phyloP scores from a whole-genome alignment of 768 basidiomycete genomes.

The Suillus subluteus region DNA sequence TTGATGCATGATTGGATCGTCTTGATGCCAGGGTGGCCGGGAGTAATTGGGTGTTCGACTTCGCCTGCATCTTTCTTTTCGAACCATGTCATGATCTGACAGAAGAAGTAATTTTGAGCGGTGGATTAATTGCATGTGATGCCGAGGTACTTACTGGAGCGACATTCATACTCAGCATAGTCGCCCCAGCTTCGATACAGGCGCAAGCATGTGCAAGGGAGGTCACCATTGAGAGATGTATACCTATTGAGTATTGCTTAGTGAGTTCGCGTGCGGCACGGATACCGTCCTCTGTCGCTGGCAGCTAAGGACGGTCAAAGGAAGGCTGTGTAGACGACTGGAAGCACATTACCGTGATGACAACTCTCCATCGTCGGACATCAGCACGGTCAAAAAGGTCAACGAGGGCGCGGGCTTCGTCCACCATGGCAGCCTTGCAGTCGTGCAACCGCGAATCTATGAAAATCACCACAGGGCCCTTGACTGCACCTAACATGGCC shows the following conservation, averaged over 20 bases:
- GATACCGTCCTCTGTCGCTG: slow-evolving; percentile 60
- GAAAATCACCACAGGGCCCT: slow-evolving; percentile 53
- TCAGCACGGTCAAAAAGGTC: slow-evolving; percentile 45
- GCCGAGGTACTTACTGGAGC: slow-evolving; percentile 44
- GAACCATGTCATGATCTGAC: slow-evolving; percentile 46
- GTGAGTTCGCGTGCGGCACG: slow-evolving; percentile 47
- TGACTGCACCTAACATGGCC: slow-evolving; percentile 45
- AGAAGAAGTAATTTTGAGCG: slow-evolving; percentile 1
- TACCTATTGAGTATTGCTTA: slow-evolving; percentile 43
- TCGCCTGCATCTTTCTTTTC: slow-evolving; percentile 37
- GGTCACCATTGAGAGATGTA: slow-evolving; percentile 57
- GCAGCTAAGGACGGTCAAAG: slow-evolving; percentile 43
- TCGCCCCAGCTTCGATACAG: slow-evolving; percentile 56
- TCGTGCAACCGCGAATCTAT: slow-evolving; percentile 52
- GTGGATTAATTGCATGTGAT: neutral
- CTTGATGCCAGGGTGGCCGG: slow-evolving; percentile 48
- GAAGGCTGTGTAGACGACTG: neutral
- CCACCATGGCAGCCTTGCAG: slow-evolving; percentile 42
- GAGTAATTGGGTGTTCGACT: slow-evolving; percentile 9
- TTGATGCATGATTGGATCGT: slow-evolving; percentile 47
- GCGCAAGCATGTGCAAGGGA: slow-evolving; percentile 56
- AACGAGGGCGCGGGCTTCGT: slow-evolving; percentile 45
- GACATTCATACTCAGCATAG: slow-evolving; percentile 53
- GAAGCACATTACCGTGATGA: slow-evolving; percentile 46
- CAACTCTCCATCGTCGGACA: slow-evolving; percentile 41